Base-by-base conservation (phyloP, 2,329 filamentous ascomycete species). In the Cercospora sp. region DNA sequence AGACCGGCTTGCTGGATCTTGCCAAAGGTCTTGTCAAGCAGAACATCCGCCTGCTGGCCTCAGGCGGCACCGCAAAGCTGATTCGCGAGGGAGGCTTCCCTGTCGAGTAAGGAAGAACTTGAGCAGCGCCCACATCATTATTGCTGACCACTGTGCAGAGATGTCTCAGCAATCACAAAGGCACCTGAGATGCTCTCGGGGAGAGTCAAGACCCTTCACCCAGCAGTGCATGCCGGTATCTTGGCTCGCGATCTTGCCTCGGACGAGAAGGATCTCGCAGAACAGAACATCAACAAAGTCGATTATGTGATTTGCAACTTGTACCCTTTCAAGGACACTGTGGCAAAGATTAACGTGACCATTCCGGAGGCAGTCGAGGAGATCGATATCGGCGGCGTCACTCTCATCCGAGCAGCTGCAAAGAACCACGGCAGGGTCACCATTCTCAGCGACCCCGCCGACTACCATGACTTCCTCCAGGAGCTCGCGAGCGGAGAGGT, bases 291-390 rank as follows among this genome's bases (percentile, higher is more conserved):
- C 80, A 87, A 91, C 84, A 96, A 96, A 84, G 93, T 97, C 68
- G 93, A 96, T 86, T 96, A 90, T 76, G 93, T 97, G 64, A 81
- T 99, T 79, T 98, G 95, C 90, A 99, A 99, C 84, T 87, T 99
- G 65, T 98, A 99, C 82, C 95, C 95, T 12, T 99, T 99, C 89
- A 97, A 97, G 85, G 94, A 98, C 80, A 99, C 95, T 33, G 90
- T 99, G 75, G 91, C 93, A 76, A 96, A 97, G 86, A 89, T 96
- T 84, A 96, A 97, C 77, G 95, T 99, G 77, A 98, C 94, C 69
- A 92, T 99, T 71, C 89, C 92, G 62, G 94, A 99, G 83, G 95
- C 95, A 62, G 94, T 99, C 45, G 95, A 99, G 83, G 95, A 99
- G 84, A 96, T 99, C 77, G 95, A 99, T 82, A 97, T 99, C 79